Base-by-base conservation (phyloP, 345 rosid species). In the Eucalyptus sp. region DNA sequence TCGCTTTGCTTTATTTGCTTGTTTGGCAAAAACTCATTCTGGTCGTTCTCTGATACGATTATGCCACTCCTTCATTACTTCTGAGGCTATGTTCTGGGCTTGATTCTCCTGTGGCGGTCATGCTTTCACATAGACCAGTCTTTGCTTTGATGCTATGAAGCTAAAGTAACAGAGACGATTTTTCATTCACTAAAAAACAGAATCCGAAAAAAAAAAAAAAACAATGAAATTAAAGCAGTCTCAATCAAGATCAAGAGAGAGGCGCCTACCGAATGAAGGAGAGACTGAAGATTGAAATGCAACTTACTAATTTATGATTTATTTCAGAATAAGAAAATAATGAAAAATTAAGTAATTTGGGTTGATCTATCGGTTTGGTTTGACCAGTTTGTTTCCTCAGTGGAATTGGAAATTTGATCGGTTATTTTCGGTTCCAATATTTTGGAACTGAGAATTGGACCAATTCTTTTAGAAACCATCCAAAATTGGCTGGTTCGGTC, bases 351-450 rank as follows among this genome's bases (percentile, higher is more conserved):
- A 58, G 14, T 58, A 58, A 58, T 58, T 9, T 56, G 29, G 62
- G 29, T 56, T 20, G 58, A 54, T 54, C 10, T 0, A 11, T 8
- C 1, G 1, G 25, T 54, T 20, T 54, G 58, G 58, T 20, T 0
- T 18, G 2, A 0, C 25, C 6, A 4, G 0, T 56, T 1, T 2
- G n/a, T 4, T 58, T 58, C n/a, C n/a, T 58, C 7, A 58, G 2
- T 10, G 64, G 7, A 58, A 58, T 58, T 7, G 13, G n/a, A 33
- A 33, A 33, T 33, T 33, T 33, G 33, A 33, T 4, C 4, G 2
- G 15, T 27, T 1, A 60, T 60, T 11, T 24, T 10, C 2, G 0
- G 5, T 56, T 56, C 11, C 3, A 52, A 52, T 0, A 3, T 52
- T 18, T 56, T 56, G 13, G 62, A 56, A 10, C 9, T 1, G 6